phyloP scores from a whole-genome alignment of 495 filamentous ascomycete species.

The Xylaria castorea region DNA sequence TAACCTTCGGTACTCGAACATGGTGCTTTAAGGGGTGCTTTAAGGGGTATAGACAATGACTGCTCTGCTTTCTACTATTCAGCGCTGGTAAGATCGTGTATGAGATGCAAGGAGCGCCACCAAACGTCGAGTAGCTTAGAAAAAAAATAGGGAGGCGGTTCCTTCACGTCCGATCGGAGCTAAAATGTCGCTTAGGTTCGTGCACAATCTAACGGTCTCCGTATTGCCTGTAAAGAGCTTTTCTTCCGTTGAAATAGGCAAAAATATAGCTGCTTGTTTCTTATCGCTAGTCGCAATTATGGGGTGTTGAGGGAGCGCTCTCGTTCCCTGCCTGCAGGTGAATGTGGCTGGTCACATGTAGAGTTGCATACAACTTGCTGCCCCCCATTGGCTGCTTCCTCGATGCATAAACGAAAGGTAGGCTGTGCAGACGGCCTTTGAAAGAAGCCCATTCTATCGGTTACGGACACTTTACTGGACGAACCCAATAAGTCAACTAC shows the following conservation, averaged over 20 bases:
- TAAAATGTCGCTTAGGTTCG: background rate
- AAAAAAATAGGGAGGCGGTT: background rate
- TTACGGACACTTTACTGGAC: background rate
- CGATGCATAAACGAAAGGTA: background rate
- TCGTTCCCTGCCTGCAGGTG: background rate
- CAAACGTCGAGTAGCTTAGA: background rate
- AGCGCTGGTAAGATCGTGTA: background rate
- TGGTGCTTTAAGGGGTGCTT: background rate
- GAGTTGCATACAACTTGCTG: background rate
- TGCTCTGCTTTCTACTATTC: background rate
- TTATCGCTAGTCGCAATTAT: background rate
- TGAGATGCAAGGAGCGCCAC: background rate
- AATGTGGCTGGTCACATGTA: background rate
- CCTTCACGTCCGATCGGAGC: background rate
- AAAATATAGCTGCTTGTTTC: background rate
- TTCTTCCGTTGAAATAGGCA: background rate
- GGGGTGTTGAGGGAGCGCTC: background rate
- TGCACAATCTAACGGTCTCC: background rate
- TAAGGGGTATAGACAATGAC: background rate
- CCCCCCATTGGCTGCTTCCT: background rate
- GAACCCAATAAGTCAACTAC: background rate
- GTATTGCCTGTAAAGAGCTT: background rate
- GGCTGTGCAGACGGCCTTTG: background rate
- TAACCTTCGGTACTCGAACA: background rate
- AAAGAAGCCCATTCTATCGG: background rate